A percentile compares a stretch with the other conserved stretches of the same genome.
phyloP scores from a whole-genome alignment of 768 basidiomycete genomes.

The Phylloporus sp. region DNA sequence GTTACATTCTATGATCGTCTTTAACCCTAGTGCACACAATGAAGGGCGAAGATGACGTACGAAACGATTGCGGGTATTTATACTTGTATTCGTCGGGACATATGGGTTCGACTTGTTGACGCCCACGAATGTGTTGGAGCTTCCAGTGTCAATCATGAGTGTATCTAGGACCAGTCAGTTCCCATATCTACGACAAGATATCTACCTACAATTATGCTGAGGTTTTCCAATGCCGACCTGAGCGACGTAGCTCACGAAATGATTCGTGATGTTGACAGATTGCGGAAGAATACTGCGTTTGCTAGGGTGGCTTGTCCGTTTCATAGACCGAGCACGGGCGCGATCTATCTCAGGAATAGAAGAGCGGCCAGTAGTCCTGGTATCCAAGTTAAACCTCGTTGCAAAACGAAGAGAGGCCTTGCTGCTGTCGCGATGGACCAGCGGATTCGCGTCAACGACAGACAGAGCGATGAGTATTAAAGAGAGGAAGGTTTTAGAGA shows the following conservation, averaged over 20 bases:
- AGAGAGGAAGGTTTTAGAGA: not conserved
- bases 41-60: not conserved
- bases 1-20: not conserved
- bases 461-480: not conserved
- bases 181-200: not conserved
- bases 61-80: conserved; percentile 9
- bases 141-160: conserved; percentile 29
- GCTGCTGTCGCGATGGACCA: not conserved
- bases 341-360: conserved; percentile 16
- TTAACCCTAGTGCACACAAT: not conserved
- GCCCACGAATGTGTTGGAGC: conserved; percentile 29
- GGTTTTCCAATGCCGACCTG: conserved; percentile 27
- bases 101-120: conserved; percentile 7
- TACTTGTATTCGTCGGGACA: conserved; percentile 6
- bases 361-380: not conserved
- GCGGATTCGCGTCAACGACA: not conserved
- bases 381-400: not conserved
- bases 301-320: not conserved
- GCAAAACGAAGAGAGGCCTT: not conserved
- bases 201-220: conserved; percentile 21
- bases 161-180: conserved; percentile 13
- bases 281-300: conserved; percentile 3
- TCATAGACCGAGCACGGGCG: conserved; percentile 16
- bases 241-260: conserved; percentile 22
- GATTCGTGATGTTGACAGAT: conserved; percentile 16